A percentile compares a stretch with the other conserved stretches of the same genome.
Conservation (phyloP, 1,139 yeast genomes). For the Saccharomycopsis crataegensis region DNA sequence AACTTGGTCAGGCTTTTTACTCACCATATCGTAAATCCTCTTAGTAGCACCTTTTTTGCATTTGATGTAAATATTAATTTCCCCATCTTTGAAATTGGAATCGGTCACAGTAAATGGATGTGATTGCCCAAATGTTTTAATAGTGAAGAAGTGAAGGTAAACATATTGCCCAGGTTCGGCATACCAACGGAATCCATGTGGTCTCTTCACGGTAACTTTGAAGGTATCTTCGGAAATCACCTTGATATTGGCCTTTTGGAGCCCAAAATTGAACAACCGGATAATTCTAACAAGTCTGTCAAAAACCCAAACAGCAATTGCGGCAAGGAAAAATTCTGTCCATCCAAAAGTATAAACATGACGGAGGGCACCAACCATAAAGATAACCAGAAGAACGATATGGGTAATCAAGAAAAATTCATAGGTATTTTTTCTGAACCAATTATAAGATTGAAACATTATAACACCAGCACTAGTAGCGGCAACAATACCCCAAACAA, state of each 20-base stretch:
- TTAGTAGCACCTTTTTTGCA: conserved; percentile 35
- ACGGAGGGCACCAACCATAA: conserved; percentile 51
- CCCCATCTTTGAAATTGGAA: conserved; percentile 27
- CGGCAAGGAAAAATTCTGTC: conserved; percentile 41
- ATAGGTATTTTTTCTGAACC: conserved; percentile 50
- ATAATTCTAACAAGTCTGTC: conserved; percentile 48
- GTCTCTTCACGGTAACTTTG: conserved; percentile 28
- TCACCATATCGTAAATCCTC: conserved; percentile 23
- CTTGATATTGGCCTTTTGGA: conserved; percentile 41
- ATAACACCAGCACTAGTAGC: conserved; percentile 34
- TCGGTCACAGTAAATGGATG: conserved; percentile 47
- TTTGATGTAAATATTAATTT: conserved; percentile 33
- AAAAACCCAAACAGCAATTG: conserved; percentile 55
- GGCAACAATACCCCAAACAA: conserved; percentile 51
- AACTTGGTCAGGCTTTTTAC: neutral
- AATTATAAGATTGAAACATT: conserved; percentile 39
- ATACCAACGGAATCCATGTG: conserved; percentile 24
- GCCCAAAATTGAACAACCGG: conserved; percentile 45
- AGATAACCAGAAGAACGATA: conserved; percentile 47
- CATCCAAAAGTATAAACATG: conserved; percentile 45
- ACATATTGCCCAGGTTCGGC: conserved; percentile 37
- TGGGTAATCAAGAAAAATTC: conserved; percentile 59
- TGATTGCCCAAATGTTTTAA: conserved; percentile 39
- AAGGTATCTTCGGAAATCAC: conserved; percentile 40
- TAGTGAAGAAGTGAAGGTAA: conserved; percentile 29